Evolutionary conservation across 768 basidiomycete genomes (phyloP), one percentile per base, ranked within the genome.

Genomic region (Macrolepiota albuminosa): DNA sequence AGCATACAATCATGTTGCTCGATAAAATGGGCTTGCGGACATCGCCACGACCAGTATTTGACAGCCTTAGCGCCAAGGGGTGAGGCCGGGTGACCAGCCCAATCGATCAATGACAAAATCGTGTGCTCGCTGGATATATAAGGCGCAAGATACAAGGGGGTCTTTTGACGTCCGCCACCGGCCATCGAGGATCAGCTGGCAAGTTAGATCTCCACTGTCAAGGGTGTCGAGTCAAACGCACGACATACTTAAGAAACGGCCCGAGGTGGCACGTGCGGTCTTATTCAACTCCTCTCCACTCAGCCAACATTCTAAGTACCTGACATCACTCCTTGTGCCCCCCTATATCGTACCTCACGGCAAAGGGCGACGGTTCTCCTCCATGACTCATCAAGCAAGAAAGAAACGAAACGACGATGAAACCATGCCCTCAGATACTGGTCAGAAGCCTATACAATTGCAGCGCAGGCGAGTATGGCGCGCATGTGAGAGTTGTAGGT

Each of bases 401-500:
- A 93, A 93, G 82, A 91, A 91, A 73, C 86, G 86, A 56, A 69
- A 70, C 54, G 80, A 84, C 64, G 84, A 86, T 53, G 89, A 89
- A 59, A 76, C 82, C 47, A 72, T 80, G 57, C 66, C 84, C 14
- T 65, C 76, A 43, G 89, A 92, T 64, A 69, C 75, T 50, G 82
- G 85, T 65, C 70, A 81, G 52, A 91, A 89, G 67, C 89, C 90
- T 36, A 71, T 93, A 46, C 88, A 89, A 71, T 79, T 93, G 29
- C 91, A 92, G 71, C 81, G 92, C 59, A 72, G 83, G 73, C 75
- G 92, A 66, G 92, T 94, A 50, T 94, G 93, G 92, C 77, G 92
- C 58, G 91, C 91, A 71, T 94, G 91, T 75, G 92, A 93, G 77
- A 86, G 86, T 67, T 94, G 92, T 79, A 85, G 91, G 91, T 87